phyloP scores from a whole-genome alignment of 2,329 filamentous ascomycete genomes.

The Metarhizium guizhouense region DNA sequence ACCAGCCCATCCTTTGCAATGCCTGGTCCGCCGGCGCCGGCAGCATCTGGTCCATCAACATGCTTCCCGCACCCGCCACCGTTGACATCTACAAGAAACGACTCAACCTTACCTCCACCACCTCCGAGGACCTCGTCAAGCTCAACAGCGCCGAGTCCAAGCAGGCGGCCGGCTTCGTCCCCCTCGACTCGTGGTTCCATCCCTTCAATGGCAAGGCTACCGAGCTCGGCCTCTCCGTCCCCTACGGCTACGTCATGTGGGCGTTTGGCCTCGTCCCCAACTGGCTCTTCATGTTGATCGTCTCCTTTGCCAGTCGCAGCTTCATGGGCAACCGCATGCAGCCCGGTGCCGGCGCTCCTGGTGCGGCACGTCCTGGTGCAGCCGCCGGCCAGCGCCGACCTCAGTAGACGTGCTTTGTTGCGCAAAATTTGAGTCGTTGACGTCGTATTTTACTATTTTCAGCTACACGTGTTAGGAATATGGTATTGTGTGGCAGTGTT shows the following conservation, averaged over 20 bases:
- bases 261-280: slow-evolving; percentile 56
- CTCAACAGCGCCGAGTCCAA: slow-evolving; percentile 44
- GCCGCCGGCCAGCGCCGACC: slow-evolving; percentile 4
- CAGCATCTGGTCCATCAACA: slow-evolving; percentile 56
- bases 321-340: slow-evolving; percentile 50
- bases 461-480: background rate
- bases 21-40: slow-evolving; percentile 59
- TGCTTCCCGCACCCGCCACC: slow-evolving; percentile 55
- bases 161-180: slow-evolving; percentile 41
- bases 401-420: background rate
- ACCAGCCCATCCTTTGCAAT: slow-evolving; percentile 67
- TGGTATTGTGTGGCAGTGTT: background rate
- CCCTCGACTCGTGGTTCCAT: slow-evolving; percentile 60
- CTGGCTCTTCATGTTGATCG: slow-evolving; percentile 70
- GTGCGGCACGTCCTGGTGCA: slow-evolving; percentile 2
- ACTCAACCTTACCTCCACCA: slow-evolving; percentile 62
- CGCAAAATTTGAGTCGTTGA: background rate
- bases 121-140: slow-evolving; percentile 52
- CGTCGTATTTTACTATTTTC: background rate
- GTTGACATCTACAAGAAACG: slow-evolving; percentile 56
- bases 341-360: slow-evolving; percentile 8
- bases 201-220: slow-evolving; percentile 63
- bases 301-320: slow-evolving; percentile 63
- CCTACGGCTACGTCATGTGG: slow-evolving; percentile 61
- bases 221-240: slow-evolving; percentile 51